Conservation (phyloP, 768 basidiomycete species). For the Artomyces pyxidatus region DNA sequence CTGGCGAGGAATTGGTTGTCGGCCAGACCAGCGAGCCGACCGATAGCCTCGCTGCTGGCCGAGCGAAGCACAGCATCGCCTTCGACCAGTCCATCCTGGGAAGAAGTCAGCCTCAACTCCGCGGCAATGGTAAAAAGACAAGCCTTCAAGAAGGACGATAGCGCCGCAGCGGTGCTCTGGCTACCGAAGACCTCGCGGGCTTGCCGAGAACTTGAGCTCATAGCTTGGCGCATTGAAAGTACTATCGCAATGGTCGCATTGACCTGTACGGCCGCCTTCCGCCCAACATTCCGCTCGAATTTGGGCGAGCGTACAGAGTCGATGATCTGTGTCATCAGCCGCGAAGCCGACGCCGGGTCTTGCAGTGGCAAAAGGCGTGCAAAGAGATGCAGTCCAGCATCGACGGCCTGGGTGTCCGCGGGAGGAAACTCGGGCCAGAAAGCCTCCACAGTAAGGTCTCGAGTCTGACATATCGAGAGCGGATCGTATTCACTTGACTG, state of each 20-base stretch:
- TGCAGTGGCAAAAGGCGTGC: constrained; percentile 72
- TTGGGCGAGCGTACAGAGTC: constrained; percentile 66
- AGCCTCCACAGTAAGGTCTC: constrained; percentile 26
- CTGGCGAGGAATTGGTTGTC: constrained; percentile 77
- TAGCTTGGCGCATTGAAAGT: constrained; percentile 55
- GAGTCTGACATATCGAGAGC: constrained; percentile 55
- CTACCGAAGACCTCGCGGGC: constrained; percentile 61
- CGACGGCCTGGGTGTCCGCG: constrained; percentile 74
- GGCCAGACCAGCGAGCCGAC: constrained; percentile 75
- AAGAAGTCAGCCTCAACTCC: constrained; percentile 5
- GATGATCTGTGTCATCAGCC: constrained; percentile 48
- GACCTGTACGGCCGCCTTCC: constrained; percentile 75
- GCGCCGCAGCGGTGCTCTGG: constrained; percentile 46
- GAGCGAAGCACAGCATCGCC: constrained; percentile 69
- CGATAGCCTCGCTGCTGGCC: constrained; percentile 82
- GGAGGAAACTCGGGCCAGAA: constrained; percentile 63
- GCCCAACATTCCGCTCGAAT: constrained; percentile 79
- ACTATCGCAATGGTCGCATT: constrained; percentile 74
- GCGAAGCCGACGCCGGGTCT: constrained; percentile 49
- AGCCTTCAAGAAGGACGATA: constrained; percentile 77
- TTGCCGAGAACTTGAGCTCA: constrained; percentile 44
- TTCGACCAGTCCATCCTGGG: constrained; percentile 72
- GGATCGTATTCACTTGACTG: constrained; percentile 85
- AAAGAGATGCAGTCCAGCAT: constrained; percentile 86
- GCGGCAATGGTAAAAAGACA: constrained; percentile 10